Evolutionary conservation across 2,329 filamentous ascomycete genomes (phyloP).

Genomic region (Celoporthe dispersa): DNA sequence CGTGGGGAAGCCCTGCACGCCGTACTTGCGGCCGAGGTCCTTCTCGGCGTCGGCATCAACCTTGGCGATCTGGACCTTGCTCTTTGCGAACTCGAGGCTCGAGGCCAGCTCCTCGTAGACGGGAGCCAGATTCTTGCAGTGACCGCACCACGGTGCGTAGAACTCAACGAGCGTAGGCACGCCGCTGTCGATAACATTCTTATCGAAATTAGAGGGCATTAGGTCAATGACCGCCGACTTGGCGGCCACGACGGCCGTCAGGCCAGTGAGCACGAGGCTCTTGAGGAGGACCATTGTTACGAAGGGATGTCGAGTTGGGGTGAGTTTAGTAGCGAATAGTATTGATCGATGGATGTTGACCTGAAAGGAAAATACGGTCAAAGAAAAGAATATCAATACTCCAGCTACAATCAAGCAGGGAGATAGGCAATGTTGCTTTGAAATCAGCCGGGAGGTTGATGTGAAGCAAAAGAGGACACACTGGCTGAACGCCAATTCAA

Average conservation of each 20-base stretch:
- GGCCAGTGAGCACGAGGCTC: slow-evolving; percentile 61
- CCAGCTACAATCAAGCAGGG: slow-evolving; percentile 1
- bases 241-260: slow-evolving; percentile 63
- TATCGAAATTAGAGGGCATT: slow-evolving; percentile 88
- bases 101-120: slow-evolving; percentile 88
- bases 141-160: slow-evolving; percentile 98
- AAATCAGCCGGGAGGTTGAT: slow-evolving; percentile 36
- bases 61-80: slow-evolving; percentile 86
- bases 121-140: slow-evolving; percentile 97
- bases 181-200: slow-evolving; percentile 84
- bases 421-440: slow-evolving; percentile 38
- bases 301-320: slow-evolving; percentile 21
- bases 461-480: slow-evolving; percentile 26
- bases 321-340: not conserved
- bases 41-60: slow-evolving; percentile 93
- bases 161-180: slow-evolving; percentile 98
- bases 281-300: slow-evolving; percentile 59
- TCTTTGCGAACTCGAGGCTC: slow-evolving; percentile 71
- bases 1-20: slow-evolving; percentile 93
- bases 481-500: slow-evolving; percentile 17
- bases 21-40: slow-evolving; percentile 81
- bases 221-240: slow-evolving; percentile 89
- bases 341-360: slow-evolving; percentile 15
- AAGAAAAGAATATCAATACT: slow-evolving; percentile 15
- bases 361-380: slow-evolving; percentile 4